Percentiles rank a stretch among this genome's conserved stretches.
These are phyloP conservation scores for Paecilomyces fulvus DNA, from an alignment of 2,329 filamentous ascomycete species.

Conservation along the genomic window DNA sequence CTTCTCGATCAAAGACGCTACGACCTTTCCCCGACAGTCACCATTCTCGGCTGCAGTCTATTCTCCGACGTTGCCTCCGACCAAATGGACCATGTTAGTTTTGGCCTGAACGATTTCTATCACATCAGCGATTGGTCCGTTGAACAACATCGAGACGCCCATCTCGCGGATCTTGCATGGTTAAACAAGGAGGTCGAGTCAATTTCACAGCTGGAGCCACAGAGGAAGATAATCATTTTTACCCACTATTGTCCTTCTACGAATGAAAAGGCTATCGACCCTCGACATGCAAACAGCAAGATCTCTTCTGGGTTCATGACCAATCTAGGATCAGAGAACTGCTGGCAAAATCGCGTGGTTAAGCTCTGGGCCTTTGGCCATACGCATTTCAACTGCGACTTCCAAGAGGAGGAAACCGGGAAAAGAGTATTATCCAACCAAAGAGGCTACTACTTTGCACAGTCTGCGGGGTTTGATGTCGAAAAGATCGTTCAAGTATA, in stretches of 20 bases:
- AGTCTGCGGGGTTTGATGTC: constrained; percentile 26
- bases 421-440: constrained; percentile 35
- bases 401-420: constrained; percentile 18
- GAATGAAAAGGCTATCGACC: constrained; percentile 20
- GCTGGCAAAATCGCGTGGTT: constrained; percentile 31
- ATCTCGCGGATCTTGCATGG: constrained; percentile 29
- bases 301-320: constrained; percentile 35
- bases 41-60: constrained; percentile 42
- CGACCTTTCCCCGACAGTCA: constrained; percentile 28
- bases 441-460: constrained; percentile 33
- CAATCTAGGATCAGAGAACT: constrained; percentile 30
- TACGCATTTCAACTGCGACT: constrained; percentile 41
- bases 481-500: constrained; percentile 14
- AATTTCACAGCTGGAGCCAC: constrained; percentile 20
- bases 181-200: constrained; percentile 29
- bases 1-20: constrained; percentile 34
- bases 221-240: constrained; percentile 29
- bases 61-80: constrained; percentile 40
- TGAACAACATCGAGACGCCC: constrained; percentile 20
- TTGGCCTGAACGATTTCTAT: constrained; percentile 46
- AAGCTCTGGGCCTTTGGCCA: constrained; percentile 42
- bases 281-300: constrained; percentile 21
- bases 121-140: constrained; percentile 32
- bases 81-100: constrained; percentile 30
- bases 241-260: constrained; percentile 30